Evolutionary conservation across 2,329 filamentous ascomycete genomes (phyloP).

Genomic region (Lachnellula arida): DNA sequence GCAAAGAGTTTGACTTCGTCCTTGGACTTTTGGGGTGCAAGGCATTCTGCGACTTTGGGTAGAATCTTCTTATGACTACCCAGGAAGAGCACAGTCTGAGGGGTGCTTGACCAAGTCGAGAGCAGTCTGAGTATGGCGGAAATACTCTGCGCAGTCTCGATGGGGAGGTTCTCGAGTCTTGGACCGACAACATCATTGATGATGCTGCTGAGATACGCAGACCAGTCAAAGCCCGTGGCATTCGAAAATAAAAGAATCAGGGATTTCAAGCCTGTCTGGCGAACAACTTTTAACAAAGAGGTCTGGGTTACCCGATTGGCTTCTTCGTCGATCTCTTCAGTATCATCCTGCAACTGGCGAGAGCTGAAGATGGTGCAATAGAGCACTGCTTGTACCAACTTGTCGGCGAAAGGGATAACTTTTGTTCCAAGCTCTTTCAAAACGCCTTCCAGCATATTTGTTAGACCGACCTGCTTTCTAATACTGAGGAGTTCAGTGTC

Average conservation of each 20-base stretch:
- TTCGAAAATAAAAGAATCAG: slow-evolving; percentile 73
- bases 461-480: slow-evolving; percentile 82
- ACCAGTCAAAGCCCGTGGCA: slow-evolving; percentile 67
- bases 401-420: slow-evolving; percentile 61
- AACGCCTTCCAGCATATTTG: slow-evolving; percentile 87
- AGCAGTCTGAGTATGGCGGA: slow-evolving; percentile 80
- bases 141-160: slow-evolving; percentile 84
- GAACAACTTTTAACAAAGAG: slow-evolving; percentile 61
- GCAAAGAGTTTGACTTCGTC: slow-evolving; percentile 83
- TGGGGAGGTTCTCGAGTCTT: slow-evolving; percentile 70
- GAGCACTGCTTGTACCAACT: slow-evolving; percentile 70
- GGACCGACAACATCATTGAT: slow-evolving; percentile 72
- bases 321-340: slow-evolving; percentile 33
- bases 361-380: slow-evolving; percentile 75
- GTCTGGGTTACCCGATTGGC: slow-evolving; percentile 33
- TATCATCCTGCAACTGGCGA: slow-evolving; percentile 45
- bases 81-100: slow-evolving; percentile 65
- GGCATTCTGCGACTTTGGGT: slow-evolving; percentile 64
- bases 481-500: slow-evolving; percentile 55
- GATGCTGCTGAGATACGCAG: slow-evolving; percentile 63
- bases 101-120: slow-evolving; percentile 70
- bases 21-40: slow-evolving; percentile 70
- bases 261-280: slow-evolving; percentile 76
- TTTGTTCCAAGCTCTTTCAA: slow-evolving; percentile 77
- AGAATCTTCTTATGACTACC: slow-evolving; percentile 56